Conservation (phyloP, 164 flowering plant genomes). For the Chimonanthus praecox region DNA sequence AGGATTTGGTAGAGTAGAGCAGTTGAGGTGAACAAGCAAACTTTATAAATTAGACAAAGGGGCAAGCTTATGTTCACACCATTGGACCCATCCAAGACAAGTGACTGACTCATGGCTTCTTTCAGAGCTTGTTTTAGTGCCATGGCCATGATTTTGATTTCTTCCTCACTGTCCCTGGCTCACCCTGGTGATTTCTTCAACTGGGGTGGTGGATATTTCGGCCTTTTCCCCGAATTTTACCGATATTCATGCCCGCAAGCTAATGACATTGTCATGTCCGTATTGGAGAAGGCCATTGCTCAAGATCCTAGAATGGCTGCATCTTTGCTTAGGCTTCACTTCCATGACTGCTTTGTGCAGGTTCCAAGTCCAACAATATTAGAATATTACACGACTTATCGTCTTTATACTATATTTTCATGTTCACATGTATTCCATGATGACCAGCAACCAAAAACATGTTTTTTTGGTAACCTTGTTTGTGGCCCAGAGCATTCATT, state of each 20-base stretch:
- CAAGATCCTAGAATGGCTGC: conserved; percentile 81
- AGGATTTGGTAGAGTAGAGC: conserved; percentile 11
- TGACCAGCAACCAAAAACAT: not conserved
- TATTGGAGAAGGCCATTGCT: conserved; percentile 56
- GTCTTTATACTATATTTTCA: not conserved
- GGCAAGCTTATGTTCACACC: not conserved
- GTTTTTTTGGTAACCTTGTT: not conserved
- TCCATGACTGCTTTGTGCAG: conserved; percentile 97
- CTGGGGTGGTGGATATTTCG: conserved; percentile 33
- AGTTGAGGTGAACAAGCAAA: not conserved
- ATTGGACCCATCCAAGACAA: not conserved
- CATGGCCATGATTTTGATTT: conserved; percentile 21
- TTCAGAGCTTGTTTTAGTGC: conserved; percentile 2
- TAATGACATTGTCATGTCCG: conserved; percentile 71
- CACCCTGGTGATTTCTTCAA: conserved; percentile 40
- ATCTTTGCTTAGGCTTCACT: conserved; percentile 85
- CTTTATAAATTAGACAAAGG: conserved; percentile 4
- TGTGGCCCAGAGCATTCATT: not conserved
- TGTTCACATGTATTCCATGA: not conserved
- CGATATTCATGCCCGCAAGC: conserved; percentile 72
- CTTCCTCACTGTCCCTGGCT: conserved; percentile 36
- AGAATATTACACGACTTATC: not conserved
- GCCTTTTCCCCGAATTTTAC: conserved; percentile 58
- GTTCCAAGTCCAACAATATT: conserved; percentile 21
- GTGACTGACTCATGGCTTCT: not conserved